phyloP scores from a whole-genome alignment of 2,329 filamentous ascomycete genomes.

The Coleophoma eucalyptorum region DNA sequence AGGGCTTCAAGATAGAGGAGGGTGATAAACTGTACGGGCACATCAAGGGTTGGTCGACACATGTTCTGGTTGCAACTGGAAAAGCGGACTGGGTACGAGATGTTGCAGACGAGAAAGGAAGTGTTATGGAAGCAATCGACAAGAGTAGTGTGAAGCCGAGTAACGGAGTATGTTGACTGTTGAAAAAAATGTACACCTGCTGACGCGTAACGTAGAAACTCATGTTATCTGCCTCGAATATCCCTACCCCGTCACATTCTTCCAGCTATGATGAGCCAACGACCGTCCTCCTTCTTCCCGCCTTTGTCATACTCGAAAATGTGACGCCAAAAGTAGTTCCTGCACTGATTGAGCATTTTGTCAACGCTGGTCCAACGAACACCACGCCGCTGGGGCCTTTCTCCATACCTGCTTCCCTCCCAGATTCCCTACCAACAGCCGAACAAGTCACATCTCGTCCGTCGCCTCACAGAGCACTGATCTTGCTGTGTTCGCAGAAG shows the following conservation, averaged over 20 bases:
- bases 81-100: slow-evolving; percentile 93
- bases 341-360: slow-evolving; percentile 64
- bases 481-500: slow-evolving; percentile 89
- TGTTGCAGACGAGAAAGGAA: slow-evolving; percentile 82
- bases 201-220: slow-evolving; percentile 53
- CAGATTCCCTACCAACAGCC: slow-evolving; percentile 25
- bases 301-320: slow-evolving; percentile 79
- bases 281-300: slow-evolving; percentile 77
- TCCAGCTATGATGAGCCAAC: slow-evolving; percentile 66
- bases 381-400: slow-evolving; percentile 64
- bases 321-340: slow-evolving; percentile 74
- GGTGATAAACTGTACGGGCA: slow-evolving; percentile 78
- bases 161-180: slow-evolving; percentile 56
- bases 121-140: slow-evolving; percentile 74
- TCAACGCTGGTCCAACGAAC: slow-evolving; percentile 72
- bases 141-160: slow-evolving; percentile 50
- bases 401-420: slow-evolving; percentile 27
- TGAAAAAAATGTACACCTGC: background rate
- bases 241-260: slow-evolving; percentile 69
- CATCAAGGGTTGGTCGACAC: slow-evolving; percentile 83
- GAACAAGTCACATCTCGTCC: slow-evolving; percentile 51
- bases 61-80: slow-evolving; percentile 89
- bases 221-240: slow-evolving; percentile 91
- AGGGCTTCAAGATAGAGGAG: slow-evolving; percentile 68
- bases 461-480: slow-evolving; percentile 79